Base-by-base conservation (phyloP, 495 filamentous ascomycete genomes). In the Entonaema liquescens region DNA sequence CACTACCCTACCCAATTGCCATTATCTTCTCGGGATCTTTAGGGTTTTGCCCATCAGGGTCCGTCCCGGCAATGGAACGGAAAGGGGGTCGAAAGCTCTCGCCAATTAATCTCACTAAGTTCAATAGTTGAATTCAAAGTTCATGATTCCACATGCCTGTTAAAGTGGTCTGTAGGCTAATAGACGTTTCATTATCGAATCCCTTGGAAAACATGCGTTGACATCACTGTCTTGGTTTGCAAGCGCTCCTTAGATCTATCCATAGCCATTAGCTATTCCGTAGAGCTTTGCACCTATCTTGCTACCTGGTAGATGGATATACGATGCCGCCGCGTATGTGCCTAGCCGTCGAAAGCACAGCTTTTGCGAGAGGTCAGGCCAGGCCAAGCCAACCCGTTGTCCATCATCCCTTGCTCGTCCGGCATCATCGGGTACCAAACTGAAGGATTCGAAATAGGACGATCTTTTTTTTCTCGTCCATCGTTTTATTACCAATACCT, bases 271-370 rank as follows among this genome's bases (percentile, higher is more conserved):
- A 35, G 31, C 11, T 17, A 17, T n/a, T 35, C 26, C 5, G 29
- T 13, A 21, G 29, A 29, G n/a, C n/a, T n/a, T n/a, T n/a, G n/a
- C n/a, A n/a, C n/a, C n/a, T n/a, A n/a, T n/a, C n/a, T n/a, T n/a
- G n/a, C n/a, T 19, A 9, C 13, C 19, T 50, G n/a, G n/a, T 50
- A 17, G 44, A 15, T 28, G n/a, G 12, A 28, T 52, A 52, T 25
- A 29, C 44, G 44, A 21, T 40, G 38, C 21, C 11, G 26, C 50
- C n/a, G n/a, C 11, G 28, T 58, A 59, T 70, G 67, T 38, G 26
- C 55, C 21, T 70, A 70, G 60, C 67, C 67, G 67, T 70, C 53
- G n/a, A 47, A 36, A 17, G 29, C 17, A 11, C 29, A 3, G 17
- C 25, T 19, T 19, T 9, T 35, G 29, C 53, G 15, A 9, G 53